These are phyloP conservation scores for Boletus calvinii DNA, from an alignment of 1,284 basidiomycete genomes.

Conservation along the genomic window DNA sequence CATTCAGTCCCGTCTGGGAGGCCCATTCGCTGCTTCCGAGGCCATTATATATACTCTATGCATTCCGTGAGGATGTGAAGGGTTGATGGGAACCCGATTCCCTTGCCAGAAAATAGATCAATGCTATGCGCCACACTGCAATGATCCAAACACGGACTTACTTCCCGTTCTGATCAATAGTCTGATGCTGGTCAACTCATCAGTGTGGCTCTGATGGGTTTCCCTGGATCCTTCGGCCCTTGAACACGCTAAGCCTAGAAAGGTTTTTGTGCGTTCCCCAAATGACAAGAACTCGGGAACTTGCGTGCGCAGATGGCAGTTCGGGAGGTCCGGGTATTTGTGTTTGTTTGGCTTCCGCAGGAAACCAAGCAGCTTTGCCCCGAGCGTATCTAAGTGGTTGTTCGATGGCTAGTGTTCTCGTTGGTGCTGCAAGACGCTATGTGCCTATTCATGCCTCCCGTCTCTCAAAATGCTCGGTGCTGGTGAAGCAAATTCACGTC, in stretches of 20 bases:
- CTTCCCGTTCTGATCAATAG: background rate
- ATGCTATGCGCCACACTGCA: background rate
- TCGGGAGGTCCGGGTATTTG: constrained; percentile 13
- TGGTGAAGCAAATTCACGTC: constrained; percentile 19
- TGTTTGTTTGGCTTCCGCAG: constrained; percentile 16
- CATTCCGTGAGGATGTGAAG: background rate
- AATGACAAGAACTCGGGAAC: no score
- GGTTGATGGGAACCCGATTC: background rate
- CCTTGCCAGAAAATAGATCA: background rate
- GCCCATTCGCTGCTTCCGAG: no score
- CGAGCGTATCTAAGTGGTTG: no score
- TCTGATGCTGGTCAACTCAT: background rate
- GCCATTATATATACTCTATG: background rate
- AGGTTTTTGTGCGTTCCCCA: background rate
- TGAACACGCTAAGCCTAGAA: background rate
- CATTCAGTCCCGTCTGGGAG: background rate
- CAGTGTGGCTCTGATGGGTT: background rate
- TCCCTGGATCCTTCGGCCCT: background rate
- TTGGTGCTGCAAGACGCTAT: constrained; percentile 14
- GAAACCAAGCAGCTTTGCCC: background rate
- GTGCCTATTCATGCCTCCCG: constrained; percentile 1
- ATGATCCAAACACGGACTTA: background rate
- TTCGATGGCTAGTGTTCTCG: constrained; percentile 20
- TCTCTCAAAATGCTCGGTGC: constrained; percentile 4
- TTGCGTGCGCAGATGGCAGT: no score